Conservation (phyloP, 2,329 filamentous ascomycete genomes). For the Dactylonectria estremocensis region DNA sequence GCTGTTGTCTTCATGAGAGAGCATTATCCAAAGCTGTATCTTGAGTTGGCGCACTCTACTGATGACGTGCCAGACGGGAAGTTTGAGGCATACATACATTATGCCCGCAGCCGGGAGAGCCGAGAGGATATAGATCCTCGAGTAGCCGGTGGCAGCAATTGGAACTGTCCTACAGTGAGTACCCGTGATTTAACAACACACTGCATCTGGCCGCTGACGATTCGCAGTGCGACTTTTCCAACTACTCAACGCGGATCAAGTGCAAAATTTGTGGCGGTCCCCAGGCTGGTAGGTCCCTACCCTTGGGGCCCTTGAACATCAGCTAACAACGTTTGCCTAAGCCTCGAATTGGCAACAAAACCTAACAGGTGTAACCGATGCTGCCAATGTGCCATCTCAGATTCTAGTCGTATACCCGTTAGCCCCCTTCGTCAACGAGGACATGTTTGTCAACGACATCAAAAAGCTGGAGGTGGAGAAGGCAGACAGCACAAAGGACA, state of each 20-base stretch:
- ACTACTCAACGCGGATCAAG: constrained; percentile 55
- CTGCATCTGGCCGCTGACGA: constrained; percentile 36
- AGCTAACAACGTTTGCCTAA: constrained; percentile 29
- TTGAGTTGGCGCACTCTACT: constrained; percentile 55
- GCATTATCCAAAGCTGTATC: constrained; percentile 58
- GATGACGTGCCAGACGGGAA: constrained; percentile 58
- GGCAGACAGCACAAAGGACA: constrained; percentile 62
- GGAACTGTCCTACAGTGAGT: constrained; percentile 55
- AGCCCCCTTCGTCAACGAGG: constrained; percentile 79
- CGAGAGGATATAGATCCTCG: constrained; percentile 48
- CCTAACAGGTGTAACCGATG: constrained; percentile 65
- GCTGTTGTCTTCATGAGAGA: constrained; percentile 60
- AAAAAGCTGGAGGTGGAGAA: constrained; percentile 79
- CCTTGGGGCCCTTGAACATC: neutral
- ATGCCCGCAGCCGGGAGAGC: constrained; percentile 57
- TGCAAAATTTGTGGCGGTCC: constrained; percentile 58
- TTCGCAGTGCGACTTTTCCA: constrained; percentile 57
- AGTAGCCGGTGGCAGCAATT: constrained; percentile 47
- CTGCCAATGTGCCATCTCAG: constrained; percentile 75
- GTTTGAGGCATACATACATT: constrained; percentile 58
- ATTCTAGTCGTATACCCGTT: constrained; percentile 83
- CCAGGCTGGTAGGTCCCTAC: constrained; percentile 48
- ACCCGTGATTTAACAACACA: neutral
- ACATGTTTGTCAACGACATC: constrained; percentile 80
- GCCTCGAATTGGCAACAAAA: constrained; percentile 53